Percentiles rank a stretch among this genome's conserved stretches.
Conservation (phyloP, 805 yeast species). For the Candida jianshihensis region DNA sequence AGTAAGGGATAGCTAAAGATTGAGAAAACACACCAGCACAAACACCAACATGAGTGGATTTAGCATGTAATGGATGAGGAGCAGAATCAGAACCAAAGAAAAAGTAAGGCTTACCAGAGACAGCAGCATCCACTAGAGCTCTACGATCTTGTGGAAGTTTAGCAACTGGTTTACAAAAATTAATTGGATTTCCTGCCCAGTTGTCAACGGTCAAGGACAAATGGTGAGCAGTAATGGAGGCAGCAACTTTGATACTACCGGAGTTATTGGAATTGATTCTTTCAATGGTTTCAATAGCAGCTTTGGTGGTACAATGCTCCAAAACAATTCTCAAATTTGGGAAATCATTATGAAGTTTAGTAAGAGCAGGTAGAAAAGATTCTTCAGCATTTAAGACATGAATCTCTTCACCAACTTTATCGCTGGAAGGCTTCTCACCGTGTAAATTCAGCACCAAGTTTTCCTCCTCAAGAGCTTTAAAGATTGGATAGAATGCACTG, state of each 20-base stretch:
- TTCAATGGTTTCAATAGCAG: slow-evolving; percentile 74
- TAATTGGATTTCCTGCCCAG: slow-evolving; percentile 95
- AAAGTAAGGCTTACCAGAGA: slow-evolving; percentile 85
- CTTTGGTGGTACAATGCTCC: slow-evolving; percentile 92
- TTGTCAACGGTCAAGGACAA: slow-evolving; percentile 80
- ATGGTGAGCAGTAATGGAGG: slow-evolving; percentile 95
- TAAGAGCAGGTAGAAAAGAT: slow-evolving; percentile 81
- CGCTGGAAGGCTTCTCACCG: slow-evolving; percentile 84
- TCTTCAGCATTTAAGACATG: slow-evolving; percentile 94
- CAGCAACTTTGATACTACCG: slow-evolving; percentile 63
- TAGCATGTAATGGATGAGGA: slow-evolving; percentile 83
- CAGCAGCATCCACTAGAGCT: slow-evolving; percentile 82
- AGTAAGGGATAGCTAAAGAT: slow-evolving; percentile 68
- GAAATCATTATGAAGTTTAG: slow-evolving; percentile 70
- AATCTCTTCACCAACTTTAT: slow-evolving; percentile 53
- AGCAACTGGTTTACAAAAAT: slow-evolving; percentile 97
- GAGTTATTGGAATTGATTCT: slow-evolving; percentile 45
- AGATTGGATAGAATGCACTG: slow-evolving; percentile 80
- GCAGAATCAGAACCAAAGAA: slow-evolving; percentile 98
- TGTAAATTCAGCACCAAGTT: slow-evolving; percentile 80
- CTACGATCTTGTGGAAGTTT: slow-evolving; percentile 79
- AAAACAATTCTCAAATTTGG: slow-evolving; percentile 81
- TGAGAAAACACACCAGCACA: slow-evolving; percentile 99
- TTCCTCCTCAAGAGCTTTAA: slow-evolving; percentile 78
- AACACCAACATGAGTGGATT: slow-evolving; percentile 72